phyloP scores from a whole-genome alignment of 768 basidiomycete species.

The Tylopilus rubrobrunneus region DNA sequence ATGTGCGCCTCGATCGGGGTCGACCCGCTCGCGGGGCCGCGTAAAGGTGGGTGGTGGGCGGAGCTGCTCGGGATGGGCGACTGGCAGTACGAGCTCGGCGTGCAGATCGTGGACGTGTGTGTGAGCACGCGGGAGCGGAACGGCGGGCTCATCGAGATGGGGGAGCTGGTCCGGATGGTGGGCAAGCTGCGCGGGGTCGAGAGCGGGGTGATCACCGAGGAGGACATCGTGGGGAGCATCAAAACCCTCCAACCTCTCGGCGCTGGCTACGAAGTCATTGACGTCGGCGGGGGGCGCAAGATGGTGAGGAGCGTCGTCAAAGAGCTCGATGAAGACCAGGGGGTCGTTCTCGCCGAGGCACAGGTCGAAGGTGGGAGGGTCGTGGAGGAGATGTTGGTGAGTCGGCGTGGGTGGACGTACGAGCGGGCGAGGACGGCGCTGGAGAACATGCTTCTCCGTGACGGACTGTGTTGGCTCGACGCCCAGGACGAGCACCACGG shows the following conservation, averaged over 20 bases:
- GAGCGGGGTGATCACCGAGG: slow-evolving; percentile 72
- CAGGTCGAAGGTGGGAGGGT: slow-evolving; percentile 67
- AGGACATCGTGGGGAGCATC: slow-evolving; percentile 81
- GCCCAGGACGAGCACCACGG: slow-evolving; percentile 71
- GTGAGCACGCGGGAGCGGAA: slow-evolving; percentile 85
- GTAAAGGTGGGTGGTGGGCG: slow-evolving; percentile 88
- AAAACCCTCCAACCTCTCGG: slow-evolving; percentile 84
- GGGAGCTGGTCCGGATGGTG: slow-evolving; percentile 77
- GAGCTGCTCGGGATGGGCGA: slow-evolving; percentile 86
- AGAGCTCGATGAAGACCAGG: slow-evolving; percentile 87
- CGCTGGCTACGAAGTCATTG: slow-evolving; percentile 86
- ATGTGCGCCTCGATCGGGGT: slow-evolving; percentile 96
- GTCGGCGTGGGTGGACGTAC: slow-evolving; percentile 67
- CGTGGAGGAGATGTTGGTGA: slow-evolving; percentile 57
- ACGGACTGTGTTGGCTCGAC: slow-evolving; percentile 95
- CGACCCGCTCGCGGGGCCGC: slow-evolving; percentile 85
- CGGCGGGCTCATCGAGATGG: slow-evolving; percentile 89
- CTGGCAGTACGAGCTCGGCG: slow-evolving; percentile 94
- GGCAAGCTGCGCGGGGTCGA: slow-evolving; percentile 68
- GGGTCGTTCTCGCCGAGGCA: slow-evolving; percentile 73
- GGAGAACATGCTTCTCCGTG: slow-evolving; percentile 85
- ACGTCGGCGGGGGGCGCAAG: slow-evolving; percentile 62
- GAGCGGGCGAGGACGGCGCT: slow-evolving; percentile 75
- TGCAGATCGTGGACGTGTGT: slow-evolving; percentile 92
- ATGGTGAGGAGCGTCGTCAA: slow-evolving; percentile 89